Percentiles rank a stretch among this genome's conserved stretches.
These are phyloP conservation scores for Lotmaria passim DNA, from an alignment of 208 protist genomes.

Conservation along the genomic window DNA sequence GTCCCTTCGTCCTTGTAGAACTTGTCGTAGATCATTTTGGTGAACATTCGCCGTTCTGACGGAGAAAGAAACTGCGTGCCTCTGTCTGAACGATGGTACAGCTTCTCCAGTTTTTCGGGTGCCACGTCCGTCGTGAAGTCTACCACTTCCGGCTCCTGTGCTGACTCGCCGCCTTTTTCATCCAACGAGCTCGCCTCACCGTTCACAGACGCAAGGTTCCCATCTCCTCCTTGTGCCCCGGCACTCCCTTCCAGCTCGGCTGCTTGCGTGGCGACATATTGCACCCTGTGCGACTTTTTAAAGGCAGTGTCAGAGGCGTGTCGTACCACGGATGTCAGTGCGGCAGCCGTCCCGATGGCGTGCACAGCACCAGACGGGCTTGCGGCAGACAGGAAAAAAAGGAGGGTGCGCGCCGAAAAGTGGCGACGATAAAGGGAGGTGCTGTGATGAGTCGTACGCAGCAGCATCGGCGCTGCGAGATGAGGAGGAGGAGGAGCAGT, in stretches of 20 bases:
- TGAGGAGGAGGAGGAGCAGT: background rate
- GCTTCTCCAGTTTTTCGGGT: slow-evolving; percentile 28
- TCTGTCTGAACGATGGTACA: slow-evolving; percentile 15
- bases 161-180: background rate
- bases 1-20: slow-evolving; percentile 59
- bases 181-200: too few relatives aligned
- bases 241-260: background rate
- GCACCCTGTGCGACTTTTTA: background rate
- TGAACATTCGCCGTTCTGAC: slow-evolving; percentile 43
- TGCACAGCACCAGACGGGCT: background rate
- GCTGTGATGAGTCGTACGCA: background rate
- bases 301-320: background rate
- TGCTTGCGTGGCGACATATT: background rate
- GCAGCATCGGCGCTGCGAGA: too few relatives aligned
- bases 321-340: background rate
- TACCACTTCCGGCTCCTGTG: slow-evolving; percentile 21
- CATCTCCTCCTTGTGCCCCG: too few relatives aligned
- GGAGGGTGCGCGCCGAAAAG: background rate
- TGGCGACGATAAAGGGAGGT: background rate
- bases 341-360: background rate
- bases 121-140: slow-evolving; percentile 34
- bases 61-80: slow-evolving; percentile 35
- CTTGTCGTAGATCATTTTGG: slow-evolving; percentile 61
- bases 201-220: too few relatives aligned
- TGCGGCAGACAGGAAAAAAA: background rate